phyloP scores from a whole-genome alignment of 331 rosid species.

The Quercus lobata region DNA sequence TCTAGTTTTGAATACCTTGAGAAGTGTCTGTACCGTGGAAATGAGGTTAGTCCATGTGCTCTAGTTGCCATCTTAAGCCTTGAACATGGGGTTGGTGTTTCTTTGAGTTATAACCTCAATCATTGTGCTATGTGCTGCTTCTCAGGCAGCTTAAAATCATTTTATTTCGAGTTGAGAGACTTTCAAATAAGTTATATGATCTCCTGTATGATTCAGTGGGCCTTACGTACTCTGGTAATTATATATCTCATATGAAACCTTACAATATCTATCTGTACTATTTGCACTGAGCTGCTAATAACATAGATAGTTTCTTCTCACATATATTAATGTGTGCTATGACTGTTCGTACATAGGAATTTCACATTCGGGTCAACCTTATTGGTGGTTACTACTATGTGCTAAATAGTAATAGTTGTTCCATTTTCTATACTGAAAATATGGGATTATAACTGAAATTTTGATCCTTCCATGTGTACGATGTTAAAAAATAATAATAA shows the following conservation, averaged over 20 bases:
- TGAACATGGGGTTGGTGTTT: background rate
- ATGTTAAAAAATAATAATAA: background rate
- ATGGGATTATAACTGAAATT: background rate
- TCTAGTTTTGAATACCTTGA: background rate
- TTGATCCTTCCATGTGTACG: conserved; percentile 1
- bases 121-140: background rate
- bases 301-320: background rate
- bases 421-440: background rate
- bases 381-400: background rate
- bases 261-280: background rate
- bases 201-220: background rate
- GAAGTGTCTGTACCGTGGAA: background rate
- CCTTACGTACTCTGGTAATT: background rate
- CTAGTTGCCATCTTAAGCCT: background rate
- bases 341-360: background rate
- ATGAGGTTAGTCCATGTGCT: background rate
- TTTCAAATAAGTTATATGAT: background rate
- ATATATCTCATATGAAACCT: background rate
- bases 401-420: background rate
- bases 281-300: background rate
- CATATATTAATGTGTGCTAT: background rate
- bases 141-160: background rate
- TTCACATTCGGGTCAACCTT: conserved; percentile 5
- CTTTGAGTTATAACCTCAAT: background rate
- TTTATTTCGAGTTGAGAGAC: background rate